Evolutionary conservation across 1,284 basidiomycete species (phyloP).

Genomic region (Ganoderma multipileum): DNA sequence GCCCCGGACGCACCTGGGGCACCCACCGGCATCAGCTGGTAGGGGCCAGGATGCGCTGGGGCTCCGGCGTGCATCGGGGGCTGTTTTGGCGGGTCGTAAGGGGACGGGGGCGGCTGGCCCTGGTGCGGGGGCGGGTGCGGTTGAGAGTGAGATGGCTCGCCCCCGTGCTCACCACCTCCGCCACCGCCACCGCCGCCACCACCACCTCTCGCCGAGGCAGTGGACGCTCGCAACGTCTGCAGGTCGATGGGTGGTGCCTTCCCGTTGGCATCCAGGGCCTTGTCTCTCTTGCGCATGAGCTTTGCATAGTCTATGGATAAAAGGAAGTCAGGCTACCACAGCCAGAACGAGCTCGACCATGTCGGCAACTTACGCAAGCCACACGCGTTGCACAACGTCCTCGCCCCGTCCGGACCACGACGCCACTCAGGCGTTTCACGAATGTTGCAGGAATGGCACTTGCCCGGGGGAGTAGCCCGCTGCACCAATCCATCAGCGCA

Average conservation of each 20-base stretch:
- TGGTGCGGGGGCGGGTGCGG: constrained; percentile 25
- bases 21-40: constrained; percentile 38
- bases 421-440: constrained; percentile 87
- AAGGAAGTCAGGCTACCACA: constrained; percentile 16
- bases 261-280: constrained; percentile 59
- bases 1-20: constrained; percentile 30
- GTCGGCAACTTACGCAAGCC: constrained; percentile 69
- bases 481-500: constrained; percentile 42
- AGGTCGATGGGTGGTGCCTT: constrained; percentile 66
- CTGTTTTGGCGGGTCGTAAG: constrained; percentile 34
- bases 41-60: constrained; percentile 35
- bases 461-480: constrained; percentile 82
- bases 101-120: constrained; percentile 24
- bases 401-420: constrained; percentile 78
- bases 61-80: constrained; percentile 29
- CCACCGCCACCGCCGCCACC: background rate
- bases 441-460: constrained; percentile 85
- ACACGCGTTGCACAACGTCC: constrained; percentile 84
- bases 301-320: constrained; percentile 72
- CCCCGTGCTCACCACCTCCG: constrained; percentile 25
- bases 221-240: constrained; percentile 73
- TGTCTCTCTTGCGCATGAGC: constrained; percentile 76
- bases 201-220: constrained; percentile 56
- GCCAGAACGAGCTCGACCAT: constrained; percentile 15
- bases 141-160: constrained; percentile 29